A percentile compares a stretch with the other conserved stretches of the same genome.
These are phyloP conservation scores for Tulasnella sp. DNA, from an alignment of 768 basidiomycete genomes.

Conservation along the genomic window DNA sequence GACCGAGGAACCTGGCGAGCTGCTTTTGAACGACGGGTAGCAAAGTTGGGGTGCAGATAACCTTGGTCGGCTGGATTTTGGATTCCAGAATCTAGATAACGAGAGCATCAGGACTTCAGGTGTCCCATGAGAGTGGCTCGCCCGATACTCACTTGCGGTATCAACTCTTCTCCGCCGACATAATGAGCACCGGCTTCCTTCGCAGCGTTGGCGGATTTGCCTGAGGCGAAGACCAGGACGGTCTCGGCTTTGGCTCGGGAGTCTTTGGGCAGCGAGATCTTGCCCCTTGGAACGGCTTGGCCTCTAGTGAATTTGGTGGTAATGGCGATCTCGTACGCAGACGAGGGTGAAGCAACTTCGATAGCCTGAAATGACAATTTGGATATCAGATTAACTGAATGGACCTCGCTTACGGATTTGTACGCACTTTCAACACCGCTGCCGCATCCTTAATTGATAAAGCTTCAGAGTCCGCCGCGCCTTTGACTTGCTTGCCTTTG, in stretches of 20 bases:
- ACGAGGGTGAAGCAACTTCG: conserved; percentile 62
- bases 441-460: conserved; percentile 24
- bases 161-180: conserved; percentile 82
- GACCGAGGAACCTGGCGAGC: conserved; percentile 69
- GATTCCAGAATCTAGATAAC: conserved; percentile 53
- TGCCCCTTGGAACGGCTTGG: conserved; percentile 77
- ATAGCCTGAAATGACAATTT: conserved; percentile 45
- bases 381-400: neutral
- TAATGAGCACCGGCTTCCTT: conserved; percentile 78
- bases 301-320: conserved; percentile 71
- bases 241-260: conserved; percentile 49
- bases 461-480: conserved; percentile 21
- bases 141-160: conserved; percentile 58
- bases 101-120: neutral
- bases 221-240: conserved; percentile 91
- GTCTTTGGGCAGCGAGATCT: conserved; percentile 74
- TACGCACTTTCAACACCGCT: conserved; percentile 16
- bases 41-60: conserved; percentile 72
- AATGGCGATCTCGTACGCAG: conserved; percentile 70
- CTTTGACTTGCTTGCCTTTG: neutral
- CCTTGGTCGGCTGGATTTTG: conserved; percentile 66
- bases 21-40: conserved; percentile 67
- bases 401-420: neutral
- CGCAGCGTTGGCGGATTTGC: conserved; percentile 69
- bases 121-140: neutral